Conservation (phyloP, 2,329 filamentous ascomycete genomes). For the Beauveria rudraprayagi region DNA sequence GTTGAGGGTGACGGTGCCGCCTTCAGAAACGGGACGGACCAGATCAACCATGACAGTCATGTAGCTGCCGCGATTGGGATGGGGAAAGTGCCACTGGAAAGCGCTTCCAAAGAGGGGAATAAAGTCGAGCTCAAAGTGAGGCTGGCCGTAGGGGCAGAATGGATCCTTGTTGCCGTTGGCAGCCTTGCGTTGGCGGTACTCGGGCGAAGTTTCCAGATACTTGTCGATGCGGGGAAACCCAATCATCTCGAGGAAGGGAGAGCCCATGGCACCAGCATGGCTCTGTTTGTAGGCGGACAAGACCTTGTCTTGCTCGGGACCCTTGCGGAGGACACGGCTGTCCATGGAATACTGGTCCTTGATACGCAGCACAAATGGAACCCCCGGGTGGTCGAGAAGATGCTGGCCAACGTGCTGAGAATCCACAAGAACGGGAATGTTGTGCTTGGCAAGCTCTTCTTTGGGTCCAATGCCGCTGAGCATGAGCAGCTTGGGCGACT, state of each 20-base stretch:
- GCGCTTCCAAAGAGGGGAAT: conserved; percentile 46
- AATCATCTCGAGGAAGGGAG: conserved; percentile 40
- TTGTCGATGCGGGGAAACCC: conserved; percentile 51
- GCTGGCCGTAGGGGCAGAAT: conserved; percentile 48
- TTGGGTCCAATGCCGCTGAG: conserved; percentile 54
- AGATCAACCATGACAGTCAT: conserved; percentile 48
- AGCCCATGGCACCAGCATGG: conserved; percentile 31
- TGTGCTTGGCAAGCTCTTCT: conserved; percentile 41
- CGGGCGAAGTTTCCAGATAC: conserved; percentile 38
- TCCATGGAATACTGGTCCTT: conserved; percentile 28
- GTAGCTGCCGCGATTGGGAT: conserved; percentile 36
- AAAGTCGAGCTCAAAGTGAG: conserved; percentile 56
- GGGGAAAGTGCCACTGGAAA: conserved; percentile 40
- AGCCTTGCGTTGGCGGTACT: conserved; percentile 36
- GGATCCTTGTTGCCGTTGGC: conserved; percentile 40
- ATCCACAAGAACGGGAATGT: conserved; percentile 46
- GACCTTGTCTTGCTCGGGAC: conserved; percentile 25
- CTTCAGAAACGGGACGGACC: conserved; percentile 31
- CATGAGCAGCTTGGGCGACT: conserved; percentile 57
- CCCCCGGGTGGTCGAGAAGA: conserved; percentile 51
- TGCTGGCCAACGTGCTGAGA: conserved; percentile 57
- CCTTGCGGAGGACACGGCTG: conserved; percentile 31
- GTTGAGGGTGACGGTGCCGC: conserved; percentile 42
- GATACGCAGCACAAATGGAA: conserved; percentile 31
- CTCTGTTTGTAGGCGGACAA: conserved; percentile 28